Evolutionary conservation across 1,284 basidiomycete genomes (phyloP).

Genomic region (Rhodotorula mucilaginosa): DNA sequence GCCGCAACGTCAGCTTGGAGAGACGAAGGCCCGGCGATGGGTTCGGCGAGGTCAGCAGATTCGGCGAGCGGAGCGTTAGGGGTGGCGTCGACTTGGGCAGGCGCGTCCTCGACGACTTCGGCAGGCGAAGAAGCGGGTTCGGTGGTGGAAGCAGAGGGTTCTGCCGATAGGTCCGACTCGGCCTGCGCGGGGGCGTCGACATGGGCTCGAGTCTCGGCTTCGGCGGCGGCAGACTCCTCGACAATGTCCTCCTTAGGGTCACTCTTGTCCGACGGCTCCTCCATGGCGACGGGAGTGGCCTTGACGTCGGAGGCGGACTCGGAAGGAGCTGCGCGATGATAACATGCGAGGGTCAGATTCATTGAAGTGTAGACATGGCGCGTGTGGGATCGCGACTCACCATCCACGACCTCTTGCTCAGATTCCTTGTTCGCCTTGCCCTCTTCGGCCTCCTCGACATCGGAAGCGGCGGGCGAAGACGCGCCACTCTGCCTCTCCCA

Average conservation of each 20-base stretch:
- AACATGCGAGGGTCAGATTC: no score
- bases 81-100: not conserved
- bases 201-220: not conserved
- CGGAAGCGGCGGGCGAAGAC: not conserved
- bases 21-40: not conserved
- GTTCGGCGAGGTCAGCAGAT: no score
- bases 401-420: not conserved
- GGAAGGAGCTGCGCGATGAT: not conserved
- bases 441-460: not conserved
- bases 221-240: not conserved
- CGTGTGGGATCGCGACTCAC: no score
- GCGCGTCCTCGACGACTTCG: not conserved
- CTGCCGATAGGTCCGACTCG: no score
- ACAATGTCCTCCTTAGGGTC: not conserved
- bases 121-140: not conserved
- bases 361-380: not conserved
- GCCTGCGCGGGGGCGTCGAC: not conserved
- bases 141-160: not conserved
- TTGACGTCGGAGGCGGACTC: not conserved
- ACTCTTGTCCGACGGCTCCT: no score
- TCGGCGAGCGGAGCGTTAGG: not conserved
- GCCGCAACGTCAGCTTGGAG: not conserved
- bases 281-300: not conserved
- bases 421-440: not conserved
- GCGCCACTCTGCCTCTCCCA: constrained; percentile 42